These are phyloP conservation scores for Fraxinus cuspidata DNA, from an alignment of 257 asterid species.

Conservation along the genomic window DNA sequence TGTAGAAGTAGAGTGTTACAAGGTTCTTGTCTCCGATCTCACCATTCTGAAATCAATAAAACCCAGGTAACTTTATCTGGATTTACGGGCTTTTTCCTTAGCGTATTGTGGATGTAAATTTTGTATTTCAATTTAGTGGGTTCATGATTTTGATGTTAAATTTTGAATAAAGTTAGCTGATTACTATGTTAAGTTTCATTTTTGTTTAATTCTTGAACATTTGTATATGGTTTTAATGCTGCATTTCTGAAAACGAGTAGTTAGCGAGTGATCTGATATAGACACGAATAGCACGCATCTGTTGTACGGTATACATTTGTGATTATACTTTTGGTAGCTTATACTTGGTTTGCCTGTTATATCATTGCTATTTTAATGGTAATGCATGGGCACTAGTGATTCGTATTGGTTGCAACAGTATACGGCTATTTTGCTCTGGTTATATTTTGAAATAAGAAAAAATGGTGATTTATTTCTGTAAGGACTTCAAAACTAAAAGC, in stretches of 20 bases:
- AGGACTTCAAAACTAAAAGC: background rate
- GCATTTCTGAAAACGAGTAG: slow-evolving; percentile 9
- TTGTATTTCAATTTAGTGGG: slow-evolving; percentile 18
- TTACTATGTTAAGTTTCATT: background rate
- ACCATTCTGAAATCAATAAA: slow-evolving; percentile 36
- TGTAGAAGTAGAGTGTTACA: slow-evolving; percentile 57
- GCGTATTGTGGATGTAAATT: background rate
- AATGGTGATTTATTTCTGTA: slow-evolving; percentile 9
- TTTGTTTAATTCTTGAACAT: background rate
- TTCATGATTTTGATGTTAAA: slow-evolving; percentile 12
- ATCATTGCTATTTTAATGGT: background rate
- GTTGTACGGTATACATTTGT: background rate
- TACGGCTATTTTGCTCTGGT: background rate
- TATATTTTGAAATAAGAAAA: background rate
- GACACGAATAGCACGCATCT: background rate
- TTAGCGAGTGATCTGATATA: slow-evolving; percentile 17
- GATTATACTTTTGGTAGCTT: background rate
- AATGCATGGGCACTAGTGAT: background rate
- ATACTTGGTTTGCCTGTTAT: background rate
- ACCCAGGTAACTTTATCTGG: slow-evolving; percentile 44
- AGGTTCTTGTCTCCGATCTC: slow-evolving; percentile 69
- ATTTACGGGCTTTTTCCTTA: background rate
- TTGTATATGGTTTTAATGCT: background rate
- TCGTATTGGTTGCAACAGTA: background rate
- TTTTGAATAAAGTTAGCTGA: slow-evolving; percentile 16